A percentile compares a stretch with the other conserved stretches of the same genome.
Conservation (phyloP, 2,329 filamentous ascomycete species). For the Fusarium subtropicale region DNA sequence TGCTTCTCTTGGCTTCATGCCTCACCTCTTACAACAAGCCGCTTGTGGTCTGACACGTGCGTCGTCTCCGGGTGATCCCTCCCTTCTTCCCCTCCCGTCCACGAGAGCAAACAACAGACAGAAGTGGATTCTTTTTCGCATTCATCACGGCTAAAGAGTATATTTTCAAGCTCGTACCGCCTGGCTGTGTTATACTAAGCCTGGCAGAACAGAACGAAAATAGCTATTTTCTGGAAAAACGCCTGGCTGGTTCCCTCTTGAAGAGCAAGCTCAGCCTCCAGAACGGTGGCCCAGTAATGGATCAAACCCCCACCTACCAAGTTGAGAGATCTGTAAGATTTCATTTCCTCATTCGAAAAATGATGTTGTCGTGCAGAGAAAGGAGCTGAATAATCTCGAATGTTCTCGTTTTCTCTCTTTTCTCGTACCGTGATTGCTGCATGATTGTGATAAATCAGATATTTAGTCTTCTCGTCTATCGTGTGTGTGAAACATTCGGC, state of each 20-base stretch:
- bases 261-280: constrained; percentile 26
- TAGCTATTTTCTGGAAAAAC: constrained; percentile 20
- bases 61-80: constrained; percentile 38
- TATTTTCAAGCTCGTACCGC: neutral
- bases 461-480: constrained; percentile 1
- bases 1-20: constrained; percentile 14
- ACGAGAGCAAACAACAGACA: constrained; percentile 16
- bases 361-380: neutral
- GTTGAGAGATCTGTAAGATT: constrained; percentile 11
- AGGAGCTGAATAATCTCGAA: constrained; percentile 28
- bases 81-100: constrained; percentile 12
- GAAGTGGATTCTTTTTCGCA: neutral
- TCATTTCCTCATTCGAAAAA: neutral
- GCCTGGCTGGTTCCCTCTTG: constrained; percentile 33
- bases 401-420: constrained; percentile 2
- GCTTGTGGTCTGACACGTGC: constrained; percentile 52
- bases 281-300: constrained; percentile 19
- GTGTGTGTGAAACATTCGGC: constrained; percentile 8
- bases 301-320: constrained; percentile 11
- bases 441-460: constrained; percentile 10
- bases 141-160: neutral
- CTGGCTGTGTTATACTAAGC: constrained; percentile 30
- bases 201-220: constrained; percentile 8
- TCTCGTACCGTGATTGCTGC: constrained; percentile 1
- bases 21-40: constrained; percentile 36